A percentile compares a stretch with the other conserved stretches of the same genome.
Conservation (phyloP, 805 yeast genomes). For the Komagataella pastoris region DNA sequence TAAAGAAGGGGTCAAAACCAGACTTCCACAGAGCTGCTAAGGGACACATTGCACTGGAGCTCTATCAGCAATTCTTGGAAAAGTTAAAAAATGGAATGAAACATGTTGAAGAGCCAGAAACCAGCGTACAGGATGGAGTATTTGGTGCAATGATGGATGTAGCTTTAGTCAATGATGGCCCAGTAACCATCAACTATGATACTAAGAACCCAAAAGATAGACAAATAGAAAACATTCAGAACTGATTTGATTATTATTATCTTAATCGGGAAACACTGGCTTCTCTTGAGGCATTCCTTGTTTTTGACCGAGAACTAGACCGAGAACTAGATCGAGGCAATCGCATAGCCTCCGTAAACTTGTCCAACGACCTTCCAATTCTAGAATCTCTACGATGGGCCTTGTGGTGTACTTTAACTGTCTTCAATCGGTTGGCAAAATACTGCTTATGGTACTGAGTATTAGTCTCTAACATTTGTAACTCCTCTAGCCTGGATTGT, state of each 20-base stretch:
- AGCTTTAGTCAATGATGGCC: constrained; percentile 79
- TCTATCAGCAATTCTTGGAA: constrained; percentile 39
- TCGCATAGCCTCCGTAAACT: not conserved
- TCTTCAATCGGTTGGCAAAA: not conserved
- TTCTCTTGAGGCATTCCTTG: not conserved
- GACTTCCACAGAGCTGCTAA: constrained; percentile 89
- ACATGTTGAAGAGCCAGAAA: constrained; percentile 24
- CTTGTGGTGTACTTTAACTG: not conserved
- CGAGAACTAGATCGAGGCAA: not conserved
- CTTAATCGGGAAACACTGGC: not conserved
- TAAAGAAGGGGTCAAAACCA: constrained; percentile 88
- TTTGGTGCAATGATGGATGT: constrained; percentile 99
- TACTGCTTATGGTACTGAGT: not conserved
- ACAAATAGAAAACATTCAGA: not conserved
- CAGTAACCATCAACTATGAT: constrained; percentile 78
- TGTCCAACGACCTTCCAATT: not conserved
- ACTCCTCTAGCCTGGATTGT: not conserved
- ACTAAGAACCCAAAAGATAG: constrained; percentile 26
- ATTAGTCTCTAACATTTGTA: not conserved
- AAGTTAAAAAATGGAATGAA: constrained; percentile 30
- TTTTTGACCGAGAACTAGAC: not conserved
- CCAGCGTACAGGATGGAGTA: constrained; percentile 69
- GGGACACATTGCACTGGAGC: constrained; percentile 40
- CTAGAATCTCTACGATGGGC: not conserved
- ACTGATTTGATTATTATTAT: not conserved